A percentile compares a stretch with the other conserved stretches of the same genome.
phyloP scores from a whole-genome alignment of 441 rosid genomes.

The Metrosideros polymorpha region DNA sequence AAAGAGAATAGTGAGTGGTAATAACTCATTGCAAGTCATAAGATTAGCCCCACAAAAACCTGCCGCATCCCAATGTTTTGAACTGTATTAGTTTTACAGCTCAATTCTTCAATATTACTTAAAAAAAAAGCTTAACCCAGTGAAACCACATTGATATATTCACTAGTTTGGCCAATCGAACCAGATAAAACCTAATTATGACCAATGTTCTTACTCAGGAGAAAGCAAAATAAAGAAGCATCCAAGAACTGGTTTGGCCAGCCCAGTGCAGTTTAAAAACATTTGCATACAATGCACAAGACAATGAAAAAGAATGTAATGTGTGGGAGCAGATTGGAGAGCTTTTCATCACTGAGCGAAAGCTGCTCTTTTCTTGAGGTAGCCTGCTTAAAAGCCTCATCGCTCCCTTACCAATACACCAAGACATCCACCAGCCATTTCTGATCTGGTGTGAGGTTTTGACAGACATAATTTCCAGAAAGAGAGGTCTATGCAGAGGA shows the following conservation, averaged over 20 bases:
- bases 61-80: neutral
- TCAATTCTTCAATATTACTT: neutral
- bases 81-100: neutral
- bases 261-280: neutral
- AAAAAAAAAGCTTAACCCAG: neutral
- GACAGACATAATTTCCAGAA: neutral
- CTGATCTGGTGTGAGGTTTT: neutral
- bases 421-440: neutral
- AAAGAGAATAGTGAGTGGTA: neutral
- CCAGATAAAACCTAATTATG: neutral
- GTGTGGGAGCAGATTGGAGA: neutral
- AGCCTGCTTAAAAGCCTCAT: neutral
- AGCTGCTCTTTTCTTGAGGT: neutral
- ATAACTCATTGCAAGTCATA: neutral
- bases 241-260: neutral
- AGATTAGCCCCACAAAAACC: neutral
- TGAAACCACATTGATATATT: neutral
- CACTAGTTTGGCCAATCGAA: neutral
- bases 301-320: neutral
- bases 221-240: neutral
- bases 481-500: neutral
- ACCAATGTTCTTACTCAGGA: neutral
- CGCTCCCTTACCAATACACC: neutral
- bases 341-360: neutral
- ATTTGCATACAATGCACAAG: neutral